phyloP scores from a whole-genome alignment of 2,329 filamentous ascomycete species.

The Colletotrichum sp. region DNA sequence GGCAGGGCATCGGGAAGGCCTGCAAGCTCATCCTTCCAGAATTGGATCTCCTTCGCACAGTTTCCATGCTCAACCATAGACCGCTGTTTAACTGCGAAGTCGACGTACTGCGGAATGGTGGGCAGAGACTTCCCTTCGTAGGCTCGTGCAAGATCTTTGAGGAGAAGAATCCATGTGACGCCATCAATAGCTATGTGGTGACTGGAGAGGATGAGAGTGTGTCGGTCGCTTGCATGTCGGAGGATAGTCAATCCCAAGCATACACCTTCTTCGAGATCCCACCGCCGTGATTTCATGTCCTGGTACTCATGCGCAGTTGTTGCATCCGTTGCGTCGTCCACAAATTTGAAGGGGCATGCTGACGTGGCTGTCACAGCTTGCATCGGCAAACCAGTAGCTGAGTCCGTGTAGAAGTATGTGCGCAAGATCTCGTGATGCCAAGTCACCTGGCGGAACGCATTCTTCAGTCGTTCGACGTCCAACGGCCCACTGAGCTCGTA shows the following conservation, averaged over 20 bases:
- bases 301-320: background rate
- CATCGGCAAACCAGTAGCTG: background rate
- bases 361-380: background rate
- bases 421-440: conserved; percentile 37
- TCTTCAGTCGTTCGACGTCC: conserved; percentile 28
- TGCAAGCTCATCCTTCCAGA: conserved; percentile 31
- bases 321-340: background rate
- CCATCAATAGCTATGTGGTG: conserved; percentile 60
- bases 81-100: conserved; percentile 36
- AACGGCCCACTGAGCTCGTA: conserved; percentile 37
- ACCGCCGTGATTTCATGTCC: background rate
- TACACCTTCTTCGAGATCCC: background rate
- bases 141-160: conserved; percentile 45
- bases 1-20: conserved; percentile 33
- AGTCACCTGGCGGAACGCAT: conserved; percentile 35
- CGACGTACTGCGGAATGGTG: conserved; percentile 35
- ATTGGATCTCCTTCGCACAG: conserved; percentile 33
- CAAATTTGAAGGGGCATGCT: background rate
- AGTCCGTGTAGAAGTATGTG: conserved; percentile 29
- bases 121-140: conserved; percentile 37
- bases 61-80: conserved; percentile 28
- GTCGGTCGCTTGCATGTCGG: conserved; percentile 6
- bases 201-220: conserved; percentile 46
- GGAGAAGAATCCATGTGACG: conserved; percentile 44
- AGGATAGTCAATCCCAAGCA: background rate